Conservation (phyloP, 441 rosid genomes). For the Gossypium trilobum region DNA sequence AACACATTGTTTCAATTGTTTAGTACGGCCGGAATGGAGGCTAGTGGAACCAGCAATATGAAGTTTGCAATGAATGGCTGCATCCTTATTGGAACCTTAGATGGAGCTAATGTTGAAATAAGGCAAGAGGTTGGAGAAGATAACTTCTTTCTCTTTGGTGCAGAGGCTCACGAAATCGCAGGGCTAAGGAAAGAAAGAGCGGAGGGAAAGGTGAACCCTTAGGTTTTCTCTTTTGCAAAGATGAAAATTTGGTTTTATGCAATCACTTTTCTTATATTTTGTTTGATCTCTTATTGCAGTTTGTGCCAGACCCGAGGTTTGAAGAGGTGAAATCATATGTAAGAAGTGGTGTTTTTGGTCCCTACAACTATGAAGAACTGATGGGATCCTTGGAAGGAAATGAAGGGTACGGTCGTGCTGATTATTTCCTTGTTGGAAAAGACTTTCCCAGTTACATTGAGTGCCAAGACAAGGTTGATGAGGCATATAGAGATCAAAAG, state of each 20-base stretch:
- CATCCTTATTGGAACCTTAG: constrained; percentile 76
- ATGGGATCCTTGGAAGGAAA: constrained; percentile 62
- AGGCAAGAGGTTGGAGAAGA: constrained; percentile 87
- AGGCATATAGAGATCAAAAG: constrained; percentile 45
- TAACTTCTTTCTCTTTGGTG: constrained; percentile 88
- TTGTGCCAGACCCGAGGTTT: constrained; percentile 65
- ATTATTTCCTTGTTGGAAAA: constrained; percentile 51
- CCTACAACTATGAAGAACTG: constrained; percentile 57
- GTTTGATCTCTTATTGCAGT: constrained; percentile 29
- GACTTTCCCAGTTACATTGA: constrained; percentile 51
- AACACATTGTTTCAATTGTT: not conserved
- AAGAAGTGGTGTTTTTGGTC: constrained; percentile 64
- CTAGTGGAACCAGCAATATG: constrained; percentile 99
- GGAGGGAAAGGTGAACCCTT: constrained; percentile 54
- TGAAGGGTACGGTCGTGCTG: constrained; percentile 44
- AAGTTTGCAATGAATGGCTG: constrained; percentile 97
- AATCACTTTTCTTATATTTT: not conserved
- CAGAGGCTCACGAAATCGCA: constrained; percentile 63
- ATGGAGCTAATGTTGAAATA: constrained; percentile 94
- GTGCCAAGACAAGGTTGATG: constrained; percentile 47
- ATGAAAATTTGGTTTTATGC: not conserved
- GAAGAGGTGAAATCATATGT: constrained; percentile 72
- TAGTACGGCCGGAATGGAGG: constrained; percentile 99
- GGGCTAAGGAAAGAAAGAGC: constrained; percentile 79
- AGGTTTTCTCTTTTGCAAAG: not conserved